Base-by-base conservation (phyloP, 805 yeast genomes). In the Nakazawaea anatomiae region DNA sequence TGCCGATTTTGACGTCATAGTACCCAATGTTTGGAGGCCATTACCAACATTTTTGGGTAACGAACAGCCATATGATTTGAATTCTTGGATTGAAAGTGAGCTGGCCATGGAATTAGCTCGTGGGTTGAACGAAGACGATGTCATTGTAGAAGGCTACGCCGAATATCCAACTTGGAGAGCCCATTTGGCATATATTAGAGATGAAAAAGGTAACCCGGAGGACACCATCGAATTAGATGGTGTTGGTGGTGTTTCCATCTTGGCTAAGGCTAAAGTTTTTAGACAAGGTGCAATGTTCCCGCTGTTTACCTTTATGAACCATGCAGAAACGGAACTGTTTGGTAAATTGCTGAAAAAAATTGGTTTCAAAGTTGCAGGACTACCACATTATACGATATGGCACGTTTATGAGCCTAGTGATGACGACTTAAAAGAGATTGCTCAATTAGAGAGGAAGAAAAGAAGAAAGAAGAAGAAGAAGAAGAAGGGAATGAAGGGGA, bases 11-110 rank as follows among this genome's bases (percentile, higher is more conserved):
- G 96, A 87, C 61, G 86, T 87, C 12, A 74, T 87, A 65, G 83
- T 85, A 39, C 96, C 89, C 31, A 89, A 94, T 62, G 97, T 94
- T 35, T 94, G 99, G 99, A 77, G 99, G 59, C 99, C 98, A 2
- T 74, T 94, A 54, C 99, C 99, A 2, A 85, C 83, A 44, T 94
- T 91, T 69, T 77, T 94, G 55, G 95, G 94, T 18, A 80, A 81
- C 56, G 95, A 88, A 64, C 99, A 94, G 68, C 90, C 98, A 1
- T 94, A 94, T 66, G 99, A 94, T 68, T 78, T 94, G 63, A 94
- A 94, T 69, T 88, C 97, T 11, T 94, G 99, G 99, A 79, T 89
- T 52, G 99, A 94, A 70, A 82, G 91, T 3, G 85, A 82, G 5
- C 82, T 85, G 8, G 97, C 89, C 1, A 53, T 85, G 12, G 81